A percentile compares a stretch with the other conserved stretches of the same genome.
Evolutionary conservation across 305 asterid species (phyloP).

Genomic region (Solanum hybrid): DNA sequence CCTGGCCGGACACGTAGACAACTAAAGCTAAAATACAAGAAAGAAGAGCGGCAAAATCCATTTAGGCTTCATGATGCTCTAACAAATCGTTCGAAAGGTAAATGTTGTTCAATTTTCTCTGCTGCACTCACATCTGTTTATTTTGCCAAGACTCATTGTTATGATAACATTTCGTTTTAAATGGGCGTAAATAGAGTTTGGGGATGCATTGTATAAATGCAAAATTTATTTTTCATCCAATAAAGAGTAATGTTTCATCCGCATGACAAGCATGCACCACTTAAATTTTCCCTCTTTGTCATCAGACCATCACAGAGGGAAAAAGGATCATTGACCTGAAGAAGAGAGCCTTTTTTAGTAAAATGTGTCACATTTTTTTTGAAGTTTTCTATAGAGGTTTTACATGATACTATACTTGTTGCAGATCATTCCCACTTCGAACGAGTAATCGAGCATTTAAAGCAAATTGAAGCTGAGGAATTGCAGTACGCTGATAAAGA

Average conservation of each 20-base stretch:
- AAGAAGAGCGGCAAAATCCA: constrained; percentile 77
- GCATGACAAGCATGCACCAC: neutral
- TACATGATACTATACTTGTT: constrained; percentile 9
- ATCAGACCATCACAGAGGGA: neutral
- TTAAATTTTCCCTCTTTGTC: neutral
- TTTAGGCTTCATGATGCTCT: constrained; percentile 67
- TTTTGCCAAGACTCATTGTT: neutral
- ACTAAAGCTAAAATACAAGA: constrained; percentile 64
- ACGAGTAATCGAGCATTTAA: constrained; percentile 38
- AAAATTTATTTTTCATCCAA: neutral
- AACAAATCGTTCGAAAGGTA: constrained; percentile 61
- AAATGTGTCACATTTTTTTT: too few species aligned
- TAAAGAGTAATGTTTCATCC: neutral
- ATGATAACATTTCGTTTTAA: neutral
- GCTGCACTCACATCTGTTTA: neutral
- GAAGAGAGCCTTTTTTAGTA: neutral
- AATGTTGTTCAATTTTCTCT: neutral
- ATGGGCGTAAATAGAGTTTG: neutral
- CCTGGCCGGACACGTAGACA: constrained; percentile 71
- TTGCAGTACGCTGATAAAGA: constrained; percentile 28
- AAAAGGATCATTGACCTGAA: neutral
- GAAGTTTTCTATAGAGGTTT: neutral
- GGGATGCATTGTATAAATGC: neutral
- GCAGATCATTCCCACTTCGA: constrained; percentile 65
- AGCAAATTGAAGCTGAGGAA: constrained; percentile 51